Conservation (phyloP, 495 filamentous ascomycete genomes). For the Neurospora hispaniola region DNA sequence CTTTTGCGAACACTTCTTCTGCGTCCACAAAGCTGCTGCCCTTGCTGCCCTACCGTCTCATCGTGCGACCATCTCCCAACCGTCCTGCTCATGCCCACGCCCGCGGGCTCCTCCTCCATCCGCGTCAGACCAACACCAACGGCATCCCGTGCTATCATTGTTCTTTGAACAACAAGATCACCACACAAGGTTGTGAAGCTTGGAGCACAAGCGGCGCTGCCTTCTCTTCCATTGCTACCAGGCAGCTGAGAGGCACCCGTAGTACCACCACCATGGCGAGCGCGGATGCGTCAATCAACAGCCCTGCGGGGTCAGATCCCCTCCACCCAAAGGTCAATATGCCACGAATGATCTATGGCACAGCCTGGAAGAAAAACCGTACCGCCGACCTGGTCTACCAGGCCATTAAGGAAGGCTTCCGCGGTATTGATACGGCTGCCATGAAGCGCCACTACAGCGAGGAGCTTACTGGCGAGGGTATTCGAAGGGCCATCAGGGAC, state of each 20-base stretch:
- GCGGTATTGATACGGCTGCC: constrained; percentile 66
- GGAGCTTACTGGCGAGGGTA: constrained; percentile 54
- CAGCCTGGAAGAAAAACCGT: constrained; percentile 75
- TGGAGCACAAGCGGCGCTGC: not conserved
- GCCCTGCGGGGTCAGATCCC: not conserved
- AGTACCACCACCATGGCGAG: constrained; percentile 5
- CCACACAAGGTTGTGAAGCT: not conserved
- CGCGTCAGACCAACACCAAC: not conserved
- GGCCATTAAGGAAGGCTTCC: constrained; percentile 62
- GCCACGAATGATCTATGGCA: constrained; percentile 66
- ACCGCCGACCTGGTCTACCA: constrained; percentile 57
- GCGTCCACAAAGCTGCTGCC: not conserved
- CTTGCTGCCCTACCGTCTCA: not conserved
- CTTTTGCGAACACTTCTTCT: not conserved
- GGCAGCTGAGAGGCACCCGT: not conserved
- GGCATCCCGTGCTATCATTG: not conserved
- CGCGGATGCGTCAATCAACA: not conserved
- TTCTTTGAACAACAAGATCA: not conserved
- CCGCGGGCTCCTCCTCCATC: not conserved
- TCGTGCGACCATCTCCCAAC: not conserved
- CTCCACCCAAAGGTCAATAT: constrained; percentile 17
- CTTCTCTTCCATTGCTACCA: not conserved
- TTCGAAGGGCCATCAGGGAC: constrained; percentile 46
- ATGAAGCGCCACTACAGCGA: constrained; percentile 75
- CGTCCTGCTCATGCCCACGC: not conserved